These are phyloP conservation scores for Colletotrichum filicis DNA, from an alignment of 2,329 filamentous ascomycete genomes.

Conservation along the genomic window DNA sequence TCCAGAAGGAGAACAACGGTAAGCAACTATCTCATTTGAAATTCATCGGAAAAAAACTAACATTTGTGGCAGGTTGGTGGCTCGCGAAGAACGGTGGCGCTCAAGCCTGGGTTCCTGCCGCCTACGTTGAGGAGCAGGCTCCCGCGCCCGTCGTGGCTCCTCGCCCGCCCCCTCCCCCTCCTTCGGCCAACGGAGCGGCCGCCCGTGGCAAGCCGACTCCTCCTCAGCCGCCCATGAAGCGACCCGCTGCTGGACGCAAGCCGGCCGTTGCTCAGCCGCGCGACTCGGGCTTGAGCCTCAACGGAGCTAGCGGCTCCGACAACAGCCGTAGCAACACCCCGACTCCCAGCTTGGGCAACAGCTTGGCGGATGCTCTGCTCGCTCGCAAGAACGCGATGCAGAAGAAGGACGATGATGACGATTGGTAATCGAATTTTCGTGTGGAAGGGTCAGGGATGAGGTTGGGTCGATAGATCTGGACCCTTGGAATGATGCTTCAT, in stretches of 20 bases:
- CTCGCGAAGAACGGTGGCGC: conserved; percentile 77
- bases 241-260: conserved; percentile 79
- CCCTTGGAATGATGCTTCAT: conserved; percentile 34
- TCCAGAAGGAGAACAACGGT: conserved; percentile 98
- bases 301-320: conserved; percentile 64
- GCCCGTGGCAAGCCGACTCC: conserved; percentile 75
- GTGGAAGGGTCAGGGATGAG: conserved; percentile 29
- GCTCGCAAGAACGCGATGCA: conserved; percentile 83
- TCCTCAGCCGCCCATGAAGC: conserved; percentile 82
- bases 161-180: conserved; percentile 73
- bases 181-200: conserved; percentile 56
- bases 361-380: conserved; percentile 81
- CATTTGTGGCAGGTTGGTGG: conserved; percentile 82
- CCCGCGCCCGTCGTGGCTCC: conserved; percentile 70
- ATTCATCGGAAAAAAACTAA: conserved; percentile 45
- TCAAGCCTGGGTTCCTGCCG: conserved; percentile 95
- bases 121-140: conserved; percentile 89
- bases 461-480: conserved; percentile 28
- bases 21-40: conserved; percentile 47
- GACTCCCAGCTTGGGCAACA: conserved; percentile 77
- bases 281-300: conserved; percentile 75
- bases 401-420: conserved; percentile 74
- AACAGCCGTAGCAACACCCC: conserved; percentile 78
- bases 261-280: conserved; percentile 73
- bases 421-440: conserved; percentile 63